phyloP scores from a whole-genome alignment of 345 rosid genomes.

The Pistacia atlantica region DNA sequence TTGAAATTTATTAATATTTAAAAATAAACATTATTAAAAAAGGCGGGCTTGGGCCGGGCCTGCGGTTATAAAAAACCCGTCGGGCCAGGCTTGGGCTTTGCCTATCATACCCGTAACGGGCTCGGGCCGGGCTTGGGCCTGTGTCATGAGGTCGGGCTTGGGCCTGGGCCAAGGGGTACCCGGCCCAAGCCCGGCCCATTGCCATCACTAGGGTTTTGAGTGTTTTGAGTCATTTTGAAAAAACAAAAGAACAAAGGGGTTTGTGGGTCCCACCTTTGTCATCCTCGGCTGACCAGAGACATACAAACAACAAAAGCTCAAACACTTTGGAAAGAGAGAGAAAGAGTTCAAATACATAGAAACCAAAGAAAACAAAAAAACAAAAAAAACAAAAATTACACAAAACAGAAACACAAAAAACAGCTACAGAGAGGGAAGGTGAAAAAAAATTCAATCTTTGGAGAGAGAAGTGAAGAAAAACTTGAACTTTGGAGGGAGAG shows the following conservation, averaged over 20 bases:
- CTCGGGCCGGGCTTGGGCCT: too few species aligned
- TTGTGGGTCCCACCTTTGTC: constrained; percentile 21
- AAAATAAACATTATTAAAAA: too few species aligned
- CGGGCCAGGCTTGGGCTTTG: too few species aligned
- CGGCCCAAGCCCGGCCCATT: too few species aligned
- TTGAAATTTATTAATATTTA: too few species aligned
- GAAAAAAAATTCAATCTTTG: too few species aligned
- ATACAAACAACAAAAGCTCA: constrained; percentile 22
- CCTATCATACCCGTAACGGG: too few species aligned
- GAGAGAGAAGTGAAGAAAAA: too few species aligned
- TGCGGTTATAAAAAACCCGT: too few species aligned
- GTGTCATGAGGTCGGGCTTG: too few species aligned
- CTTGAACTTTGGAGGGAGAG: not conserved
- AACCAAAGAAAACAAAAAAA: not conserved
- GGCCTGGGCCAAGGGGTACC: too few species aligned
- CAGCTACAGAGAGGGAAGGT: not conserved
- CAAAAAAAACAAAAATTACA: not conserved
- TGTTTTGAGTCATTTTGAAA: constrained; percentile 2
- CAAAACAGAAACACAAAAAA: not conserved
- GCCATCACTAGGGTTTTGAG: not conserved
- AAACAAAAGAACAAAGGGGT: not conserved
- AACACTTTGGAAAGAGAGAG: constrained; percentile 7
- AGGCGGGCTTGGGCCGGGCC: too few species aligned
- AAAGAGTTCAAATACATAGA: not conserved
- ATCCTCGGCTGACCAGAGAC: constrained; percentile 27